Evolutionary conservation across 2,329 filamentous ascomycete genomes (phyloP).

Genomic region (Xylaria sp.): DNA sequence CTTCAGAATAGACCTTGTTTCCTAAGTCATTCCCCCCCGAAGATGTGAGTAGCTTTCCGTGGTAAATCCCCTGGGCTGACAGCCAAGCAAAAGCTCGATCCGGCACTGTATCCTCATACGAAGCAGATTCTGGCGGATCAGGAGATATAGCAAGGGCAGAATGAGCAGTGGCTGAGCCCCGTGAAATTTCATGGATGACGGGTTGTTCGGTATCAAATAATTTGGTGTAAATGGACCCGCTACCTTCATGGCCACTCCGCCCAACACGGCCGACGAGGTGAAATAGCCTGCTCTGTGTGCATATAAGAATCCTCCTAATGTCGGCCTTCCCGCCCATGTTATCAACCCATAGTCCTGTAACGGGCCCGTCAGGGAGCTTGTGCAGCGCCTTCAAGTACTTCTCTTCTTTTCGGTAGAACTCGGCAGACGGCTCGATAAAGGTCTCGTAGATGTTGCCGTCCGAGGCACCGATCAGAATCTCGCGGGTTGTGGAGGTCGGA

Average conservation of each 20-base stretch:
- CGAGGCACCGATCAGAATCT: slow-evolving; percentile 90
- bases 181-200: slow-evolving; percentile 75
- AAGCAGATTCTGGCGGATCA: slow-evolving; percentile 67
- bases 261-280: slow-evolving; percentile 84
- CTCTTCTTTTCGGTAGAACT: slow-evolving; percentile 96
- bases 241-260: slow-evolving; percentile 77
- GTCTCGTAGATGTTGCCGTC: slow-evolving; percentile 96
- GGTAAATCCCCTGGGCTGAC: slow-evolving; percentile 84
- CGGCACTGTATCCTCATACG: slow-evolving; percentile 64
- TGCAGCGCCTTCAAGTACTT: slow-evolving; percentile 88
- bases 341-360: slow-evolving; percentile 89
- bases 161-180: slow-evolving; percentile 65
- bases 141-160: slow-evolving; percentile 81
- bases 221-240: slow-evolving; percentile 84
- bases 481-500: slow-evolving; percentile 91
- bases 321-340: slow-evolving; percentile 74
- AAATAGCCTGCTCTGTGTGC: slow-evolving; percentile 79
- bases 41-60: slow-evolving; percentile 78
- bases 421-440: slow-evolving; percentile 91
- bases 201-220: slow-evolving; percentile 90
- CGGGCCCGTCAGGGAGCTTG: slow-evolving; percentile 81
- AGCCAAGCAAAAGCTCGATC: slow-evolving; percentile 92
- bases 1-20: slow-evolving; percentile 78
- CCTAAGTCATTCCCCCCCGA: slow-evolving; percentile 73
- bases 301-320: slow-evolving; percentile 78